Evolutionary conservation across 208 protist genomes (phyloP).

Genomic region (Acanthamoeba rhysodes): DNA sequence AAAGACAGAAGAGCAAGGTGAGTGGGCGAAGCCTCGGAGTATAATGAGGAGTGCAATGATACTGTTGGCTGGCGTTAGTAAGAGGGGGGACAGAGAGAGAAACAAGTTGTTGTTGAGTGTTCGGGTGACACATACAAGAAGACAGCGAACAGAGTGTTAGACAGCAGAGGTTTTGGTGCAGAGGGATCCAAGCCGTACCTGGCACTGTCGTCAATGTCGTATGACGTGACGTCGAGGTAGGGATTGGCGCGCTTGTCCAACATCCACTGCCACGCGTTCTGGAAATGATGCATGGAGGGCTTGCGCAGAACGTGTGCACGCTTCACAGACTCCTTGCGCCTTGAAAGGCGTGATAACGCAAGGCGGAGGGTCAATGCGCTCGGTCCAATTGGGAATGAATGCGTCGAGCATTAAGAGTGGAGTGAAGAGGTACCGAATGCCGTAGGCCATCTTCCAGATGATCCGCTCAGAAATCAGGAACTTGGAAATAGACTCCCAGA

Average conservation of each 20-base stretch:
- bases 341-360: neutral
- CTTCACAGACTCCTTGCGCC: constrained; percentile 19
- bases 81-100: too few species aligned
- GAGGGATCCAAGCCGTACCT: neutral
- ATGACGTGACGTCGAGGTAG: constrained; percentile 2
- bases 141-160: too few species aligned
- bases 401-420: neutral
- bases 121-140: neutral
- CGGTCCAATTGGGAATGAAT: neutral
- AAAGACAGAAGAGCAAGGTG: neutral
- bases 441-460: constrained; percentile 50
- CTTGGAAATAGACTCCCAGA: constrained; percentile 35
- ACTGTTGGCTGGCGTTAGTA: too few species aligned
- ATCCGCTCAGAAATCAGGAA: constrained; percentile 35
- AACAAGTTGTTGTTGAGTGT: too few species aligned
- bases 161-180: neutral
- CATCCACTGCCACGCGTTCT: constrained; percentile 39
- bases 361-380: too few species aligned
- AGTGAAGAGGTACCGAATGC: neutral
- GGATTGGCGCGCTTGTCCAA: constrained; percentile 31
- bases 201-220: neutral
- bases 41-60: too few species aligned
- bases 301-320: constrained; percentile 8
- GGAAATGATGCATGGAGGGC: constrained; percentile 23
- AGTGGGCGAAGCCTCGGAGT: neutral